Percentiles rank a stretch among this genome's conserved stretches.
These are phyloP conservation scores for Pseudophaeomoniella oleicola DNA, from an alignment of 2,329 filamentous ascomycete genomes.

Conservation along the genomic window DNA sequence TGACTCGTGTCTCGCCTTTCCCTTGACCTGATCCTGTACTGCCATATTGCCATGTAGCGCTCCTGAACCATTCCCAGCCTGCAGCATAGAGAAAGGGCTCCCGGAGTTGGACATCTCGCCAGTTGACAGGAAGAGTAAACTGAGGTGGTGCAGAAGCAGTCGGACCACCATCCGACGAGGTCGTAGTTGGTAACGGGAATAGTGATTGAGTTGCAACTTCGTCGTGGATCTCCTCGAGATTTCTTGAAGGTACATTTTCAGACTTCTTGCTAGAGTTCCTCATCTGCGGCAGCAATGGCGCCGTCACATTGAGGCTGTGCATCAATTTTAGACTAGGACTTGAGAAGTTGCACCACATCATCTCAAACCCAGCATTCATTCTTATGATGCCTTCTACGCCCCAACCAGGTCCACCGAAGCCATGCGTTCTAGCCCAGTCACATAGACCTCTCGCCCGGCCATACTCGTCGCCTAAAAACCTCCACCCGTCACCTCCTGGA, in stretches of 20 bases:
- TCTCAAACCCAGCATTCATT: conserved; percentile 38
- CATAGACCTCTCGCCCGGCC: conserved; percentile 32
- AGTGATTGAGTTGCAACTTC: neutral
- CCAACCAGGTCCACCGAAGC: conserved; percentile 31
- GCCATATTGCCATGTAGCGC: conserved; percentile 29
- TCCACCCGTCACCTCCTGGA: conserved; percentile 9
- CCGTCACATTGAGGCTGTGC: conserved; percentile 31
- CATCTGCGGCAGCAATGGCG: conserved; percentile 20
- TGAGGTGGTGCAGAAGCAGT: conserved; percentile 16
- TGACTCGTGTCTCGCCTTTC: conserved; percentile 27
- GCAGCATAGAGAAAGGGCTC: conserved; percentile 28
- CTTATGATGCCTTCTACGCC: conserved; percentile 35
- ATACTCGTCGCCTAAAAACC: conserved; percentile 30
- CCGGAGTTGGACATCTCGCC: conserved; percentile 14
- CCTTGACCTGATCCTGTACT: conserved; percentile 22
- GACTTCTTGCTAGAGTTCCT: neutral
- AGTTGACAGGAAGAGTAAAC: conserved; percentile 23
- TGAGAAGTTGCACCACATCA: conserved; percentile 38
- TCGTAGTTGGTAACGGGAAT: conserved; percentile 22
- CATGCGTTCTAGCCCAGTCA: conserved; percentile 25
- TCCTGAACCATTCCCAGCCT: conserved; percentile 31
- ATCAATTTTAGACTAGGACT: conserved; percentile 29
- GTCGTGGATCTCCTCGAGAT: conserved; percentile 9
- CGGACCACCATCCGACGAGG: conserved; percentile 21
- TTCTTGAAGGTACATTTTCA: conserved; percentile 3